Conservation (phyloP, 768 basidiomycete species). For the Nevesoporus exiguus region DNA sequence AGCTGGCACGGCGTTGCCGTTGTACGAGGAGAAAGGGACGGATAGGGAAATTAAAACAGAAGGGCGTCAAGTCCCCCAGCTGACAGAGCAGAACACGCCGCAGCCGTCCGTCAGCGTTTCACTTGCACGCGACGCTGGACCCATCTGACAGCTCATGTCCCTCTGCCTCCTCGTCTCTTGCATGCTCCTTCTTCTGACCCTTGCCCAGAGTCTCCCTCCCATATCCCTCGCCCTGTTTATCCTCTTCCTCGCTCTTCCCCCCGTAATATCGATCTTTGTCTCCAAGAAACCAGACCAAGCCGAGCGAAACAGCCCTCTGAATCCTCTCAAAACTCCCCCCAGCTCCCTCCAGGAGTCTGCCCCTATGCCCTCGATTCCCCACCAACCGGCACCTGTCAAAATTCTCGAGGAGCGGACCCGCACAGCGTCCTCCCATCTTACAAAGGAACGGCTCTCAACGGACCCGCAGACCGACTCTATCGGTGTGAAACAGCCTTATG, state of each 20-base stretch:
- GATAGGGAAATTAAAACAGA: not conserved
- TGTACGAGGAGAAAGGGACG: not conserved
- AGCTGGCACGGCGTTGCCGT: not conserved
- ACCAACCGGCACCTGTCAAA: slow-evolving; percentile 8
- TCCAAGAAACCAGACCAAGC: not conserved
- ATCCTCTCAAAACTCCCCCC: no score
- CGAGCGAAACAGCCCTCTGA: not conserved
- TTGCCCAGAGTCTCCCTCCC: slow-evolving; percentile 11
- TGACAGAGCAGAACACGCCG: slow-evolving; percentile 27
- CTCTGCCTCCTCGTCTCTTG: not conserved
- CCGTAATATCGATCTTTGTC: slow-evolving; percentile 9
- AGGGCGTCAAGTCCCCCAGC: not conserved
- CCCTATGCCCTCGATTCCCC: slow-evolving; percentile 20
- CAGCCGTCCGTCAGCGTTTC: no score
- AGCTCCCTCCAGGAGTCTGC: not conserved
- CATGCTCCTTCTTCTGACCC: slow-evolving; percentile 11
- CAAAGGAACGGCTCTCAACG: not conserved
- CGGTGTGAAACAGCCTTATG: slow-evolving; percentile 49
- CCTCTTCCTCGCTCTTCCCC: slow-evolving; percentile 1
- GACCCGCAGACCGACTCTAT: slow-evolving; percentile 11
- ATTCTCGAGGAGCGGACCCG: slow-evolving; percentile 4
- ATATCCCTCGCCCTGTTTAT: not conserved
- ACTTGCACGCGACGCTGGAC: slow-evolving; percentile 4
- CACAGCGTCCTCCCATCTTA: not conserved
- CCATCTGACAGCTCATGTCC: no score